Conservation (phyloP, 2,329 filamentous ascomycete genomes). For the Akanthomyces dipterigenus region DNA sequence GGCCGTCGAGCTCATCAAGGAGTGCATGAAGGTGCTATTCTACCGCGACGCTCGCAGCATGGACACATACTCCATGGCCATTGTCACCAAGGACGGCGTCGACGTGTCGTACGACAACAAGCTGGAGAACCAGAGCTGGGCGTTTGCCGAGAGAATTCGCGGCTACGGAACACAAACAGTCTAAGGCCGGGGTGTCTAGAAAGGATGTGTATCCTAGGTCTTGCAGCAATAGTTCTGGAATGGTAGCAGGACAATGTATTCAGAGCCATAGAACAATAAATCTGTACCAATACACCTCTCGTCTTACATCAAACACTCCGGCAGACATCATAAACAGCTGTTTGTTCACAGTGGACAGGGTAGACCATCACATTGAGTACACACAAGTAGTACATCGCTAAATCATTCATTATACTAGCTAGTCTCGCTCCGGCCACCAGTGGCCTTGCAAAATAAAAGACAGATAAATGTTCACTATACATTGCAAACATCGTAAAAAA, state of each 20-base stretch:
- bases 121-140: conserved; percentile 95
- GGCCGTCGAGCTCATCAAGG: conserved; percentile 73
- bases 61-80: conserved; percentile 84
- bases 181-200: conserved; percentile 23
- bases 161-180: conserved; percentile 86
- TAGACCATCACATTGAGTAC: background rate
- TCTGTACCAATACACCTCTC: conserved; percentile 10
- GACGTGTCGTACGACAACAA: conserved; percentile 78
- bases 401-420: conserved; percentile 8
- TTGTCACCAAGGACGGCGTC: conserved; percentile 84
- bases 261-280: conserved; percentile 1
- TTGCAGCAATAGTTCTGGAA: background rate
- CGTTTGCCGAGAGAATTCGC: conserved; percentile 89
- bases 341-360: no score
- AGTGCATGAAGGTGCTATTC: conserved; percentile 98
- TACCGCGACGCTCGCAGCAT: conserved; percentile 93
- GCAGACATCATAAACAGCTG: background rate
- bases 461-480: background rate
- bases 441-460: background rate
- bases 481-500: conserved; percentile 1
- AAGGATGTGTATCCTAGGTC: no score
- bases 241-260: background rate
- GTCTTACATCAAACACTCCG: background rate
- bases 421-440: background rate
- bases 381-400: background rate